phyloP scores from a whole-genome alignment of 2,329 filamentous ascomycete genomes.

The Nemania sp. region DNA sequence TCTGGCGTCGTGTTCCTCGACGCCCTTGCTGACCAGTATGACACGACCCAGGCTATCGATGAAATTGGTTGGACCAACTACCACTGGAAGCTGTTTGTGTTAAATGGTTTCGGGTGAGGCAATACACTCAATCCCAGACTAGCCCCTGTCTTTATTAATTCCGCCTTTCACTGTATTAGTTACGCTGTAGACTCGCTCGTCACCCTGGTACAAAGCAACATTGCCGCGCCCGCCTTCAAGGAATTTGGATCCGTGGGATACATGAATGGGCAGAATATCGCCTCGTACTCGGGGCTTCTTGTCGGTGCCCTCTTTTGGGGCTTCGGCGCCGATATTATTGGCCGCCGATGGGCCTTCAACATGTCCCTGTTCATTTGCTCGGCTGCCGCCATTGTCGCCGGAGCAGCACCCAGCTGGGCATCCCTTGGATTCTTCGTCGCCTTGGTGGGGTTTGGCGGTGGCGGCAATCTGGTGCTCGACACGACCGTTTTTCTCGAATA shows the following conservation, averaged over 20 bases:
- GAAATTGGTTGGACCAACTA: slow-evolving; percentile 42
- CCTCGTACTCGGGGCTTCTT: slow-evolving; percentile 55
- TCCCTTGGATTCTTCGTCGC: slow-evolving; percentile 66
- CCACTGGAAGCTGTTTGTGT: slow-evolving; percentile 61
- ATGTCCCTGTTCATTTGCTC: slow-evolving; percentile 65
- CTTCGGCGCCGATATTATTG: slow-evolving; percentile 67
- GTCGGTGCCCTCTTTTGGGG: slow-evolving; percentile 70
- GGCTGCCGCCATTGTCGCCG: slow-evolving; percentile 65
- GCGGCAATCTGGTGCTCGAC: slow-evolving; percentile 66
- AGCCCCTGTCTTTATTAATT: neutral
- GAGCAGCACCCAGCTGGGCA: slow-evolving; percentile 67
- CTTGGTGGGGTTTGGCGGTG: slow-evolving; percentile 65
- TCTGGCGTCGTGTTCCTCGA: neutral
- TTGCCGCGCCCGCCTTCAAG: slow-evolving; percentile 58
- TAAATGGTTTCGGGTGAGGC: slow-evolving; percentile 62
- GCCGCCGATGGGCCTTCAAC: slow-evolving; percentile 70
- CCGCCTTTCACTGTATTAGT: slow-evolving; percentile 33
- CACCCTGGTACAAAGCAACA: slow-evolving; percentile 65
- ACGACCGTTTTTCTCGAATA: slow-evolving; percentile 56
- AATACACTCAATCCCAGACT: neutral
- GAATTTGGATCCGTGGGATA: slow-evolving; percentile 63
- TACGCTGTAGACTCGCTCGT: slow-evolving; percentile 61
- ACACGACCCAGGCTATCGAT: slow-evolving; percentile 36
- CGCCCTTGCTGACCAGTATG: slow-evolving; percentile 7
- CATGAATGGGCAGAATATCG: slow-evolving; percentile 60